Evolutionary conservation across 768 basidiomycete species (phyloP), one percentile per base, ranked within the genome.

Genomic region (Boletus pseudopeckii): DNA sequence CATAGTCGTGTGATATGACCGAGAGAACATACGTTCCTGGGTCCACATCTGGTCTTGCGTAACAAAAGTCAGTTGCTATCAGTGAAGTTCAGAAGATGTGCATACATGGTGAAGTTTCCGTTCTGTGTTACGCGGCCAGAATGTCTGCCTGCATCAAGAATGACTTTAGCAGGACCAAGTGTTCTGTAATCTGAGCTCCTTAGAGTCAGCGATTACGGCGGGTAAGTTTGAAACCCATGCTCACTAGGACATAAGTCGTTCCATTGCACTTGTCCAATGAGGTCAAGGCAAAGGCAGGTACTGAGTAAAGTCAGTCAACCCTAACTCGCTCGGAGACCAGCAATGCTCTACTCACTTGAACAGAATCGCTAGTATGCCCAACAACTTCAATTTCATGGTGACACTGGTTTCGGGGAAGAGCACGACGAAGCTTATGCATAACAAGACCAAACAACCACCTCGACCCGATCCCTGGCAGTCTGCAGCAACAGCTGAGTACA

Each of bases 31-130:
- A 88, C 14, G 79, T 82, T 32, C 90, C 90, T 15, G 73, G 67
- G n/a, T 79, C 76, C 45, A 91, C 85, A 61, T 83, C 79, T 44
- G 81, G 80, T 72, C 90, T 92, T 46, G 55, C 38, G 34, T 45
- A 7, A 53, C 26, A 39, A 50, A 32, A 24, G 57, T 65, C 49
- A 64, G 60, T 20, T n/a, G 28, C 39, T 15, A 30, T 36, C 14
- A 18, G 47, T 10, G 28, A 45, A 24, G 24, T 18, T 32, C 43
- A 24, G 45, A 58, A n/a, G 28, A 38, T 11, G 30, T 24, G 62
- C 84, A 56, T 64, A 88, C 90, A 92, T 88, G 33, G 73, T 67
- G 64, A 91, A 92, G 43, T 69, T 72, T 41, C 90, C 90, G 60
- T 81, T 71, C 24, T 67, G 72, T 18, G 75, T 77, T 45, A 92